Conservation (phyloP, 768 basidiomycete species). For the Lactarius hatsudake region DNA sequence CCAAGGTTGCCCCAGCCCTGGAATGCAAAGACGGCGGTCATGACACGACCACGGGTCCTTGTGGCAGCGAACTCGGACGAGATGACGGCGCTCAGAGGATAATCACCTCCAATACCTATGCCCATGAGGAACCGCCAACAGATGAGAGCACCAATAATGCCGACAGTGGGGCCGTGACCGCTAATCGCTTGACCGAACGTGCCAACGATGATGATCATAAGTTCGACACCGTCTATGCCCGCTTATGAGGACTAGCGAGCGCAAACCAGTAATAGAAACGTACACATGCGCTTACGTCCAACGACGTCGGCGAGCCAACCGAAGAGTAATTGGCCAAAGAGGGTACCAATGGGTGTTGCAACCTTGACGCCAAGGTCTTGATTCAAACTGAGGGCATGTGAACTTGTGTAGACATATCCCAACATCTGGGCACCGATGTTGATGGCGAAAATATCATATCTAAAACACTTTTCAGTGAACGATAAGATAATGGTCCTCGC, state of each 20-base stretch:
- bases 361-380: conserved; percentile 49
- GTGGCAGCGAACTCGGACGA: conserved; percentile 86
- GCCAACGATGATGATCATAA: conserved; percentile 78
- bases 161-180: conserved; percentile 61
- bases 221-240: conserved; percentile 58
- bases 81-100: conserved; percentile 82
- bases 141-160: conserved; percentile 72
- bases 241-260: neutral
- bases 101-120: conserved; percentile 86
- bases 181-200: conserved; percentile 80
- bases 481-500: neutral
- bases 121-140: conserved; percentile 86
- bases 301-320: conserved; percentile 46
- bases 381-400: conserved; percentile 37
- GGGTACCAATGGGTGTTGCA: conserved; percentile 41
- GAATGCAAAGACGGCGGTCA: conserved; percentile 83
- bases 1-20: conserved; percentile 89
- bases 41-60: conserved; percentile 75
- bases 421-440: conserved; percentile 83
- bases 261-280: conserved; percentile 31
- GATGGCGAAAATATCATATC: conserved; percentile 88
- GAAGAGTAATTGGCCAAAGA: conserved; percentile 44
- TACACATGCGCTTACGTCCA: conserved; percentile 60
- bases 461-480: conserved; percentile 25
- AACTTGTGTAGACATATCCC: conserved; percentile 63